Percentiles rank a stretch among this genome's conserved stretches.
Conservation (phyloP, 371 early-diverging fungal genomes). For the Umbelopsis sp. region DNA sequence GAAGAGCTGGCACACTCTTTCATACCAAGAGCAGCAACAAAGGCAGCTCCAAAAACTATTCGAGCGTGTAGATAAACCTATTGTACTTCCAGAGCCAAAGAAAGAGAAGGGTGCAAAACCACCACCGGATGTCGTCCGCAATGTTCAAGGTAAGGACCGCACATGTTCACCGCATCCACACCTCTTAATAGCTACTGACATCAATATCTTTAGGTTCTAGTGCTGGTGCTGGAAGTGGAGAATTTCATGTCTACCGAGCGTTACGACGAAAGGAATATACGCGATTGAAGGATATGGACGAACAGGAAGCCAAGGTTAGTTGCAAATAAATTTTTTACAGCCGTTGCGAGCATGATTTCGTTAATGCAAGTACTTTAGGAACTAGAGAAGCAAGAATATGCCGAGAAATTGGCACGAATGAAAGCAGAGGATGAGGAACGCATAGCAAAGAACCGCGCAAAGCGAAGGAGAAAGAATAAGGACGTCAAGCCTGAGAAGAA, state of each 20-base stretch:
- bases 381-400: slow-evolving; percentile 57
- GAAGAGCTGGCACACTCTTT: slow-evolving; percentile 47
- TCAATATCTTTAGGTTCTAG: slow-evolving; percentile 68
- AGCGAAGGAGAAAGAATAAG: slow-evolving; percentile 74
- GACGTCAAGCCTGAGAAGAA: slow-evolving; percentile 28
- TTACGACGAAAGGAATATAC: slow-evolving; percentile 87
- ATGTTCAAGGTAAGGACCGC: slow-evolving; percentile 67
- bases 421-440: slow-evolving; percentile 73
- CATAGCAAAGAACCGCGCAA: slow-evolving; percentile 86
- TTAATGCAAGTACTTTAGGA: slow-evolving; percentile 28
- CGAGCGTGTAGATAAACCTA: slow-evolving; percentile 79
- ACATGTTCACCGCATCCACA: background rate
- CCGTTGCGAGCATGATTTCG: background rate
- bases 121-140: slow-evolving; percentile 80
- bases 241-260: slow-evolving; percentile 94
- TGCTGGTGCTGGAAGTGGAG: slow-evolving; percentile 96
- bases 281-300: slow-evolving; percentile 79
- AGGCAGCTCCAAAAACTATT: slow-evolving; percentile 76
- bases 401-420: slow-evolving; percentile 58
- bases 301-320: slow-evolving; percentile 73
- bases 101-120: slow-evolving; percentile 50
- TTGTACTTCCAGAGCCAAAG: slow-evolving; percentile 64
- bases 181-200: background rate
- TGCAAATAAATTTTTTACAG: background rate
- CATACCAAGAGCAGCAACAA: slow-evolving; percentile 59